These are phyloP conservation scores for Vitis riparia DNA, from an alignment of 164 flowering plant species.

Conservation along the genomic window DNA sequence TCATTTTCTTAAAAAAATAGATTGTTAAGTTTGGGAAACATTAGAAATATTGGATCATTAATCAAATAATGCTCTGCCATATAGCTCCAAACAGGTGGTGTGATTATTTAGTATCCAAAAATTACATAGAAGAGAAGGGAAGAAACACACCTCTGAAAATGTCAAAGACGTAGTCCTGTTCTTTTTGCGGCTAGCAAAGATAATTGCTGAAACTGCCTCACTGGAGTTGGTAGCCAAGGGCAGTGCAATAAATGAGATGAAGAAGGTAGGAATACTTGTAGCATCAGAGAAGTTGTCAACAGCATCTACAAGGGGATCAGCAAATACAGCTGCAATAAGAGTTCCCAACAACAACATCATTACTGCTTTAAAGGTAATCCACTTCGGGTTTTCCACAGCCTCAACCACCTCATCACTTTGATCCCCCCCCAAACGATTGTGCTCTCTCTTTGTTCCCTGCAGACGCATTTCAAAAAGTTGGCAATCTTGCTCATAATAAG, in stretches of 20 bases:
- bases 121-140: background rate
- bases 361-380: conserved; percentile 55
- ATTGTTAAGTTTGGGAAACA: too few species aligned
- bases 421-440: conserved; percentile 37
- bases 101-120: background rate
- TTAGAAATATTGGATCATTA: too few species aligned
- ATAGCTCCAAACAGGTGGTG: too few species aligned
- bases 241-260: conserved; percentile 81
- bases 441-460: conserved; percentile 61
- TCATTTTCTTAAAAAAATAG: too few species aligned
- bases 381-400: conserved; percentile 36
- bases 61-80: too few species aligned
- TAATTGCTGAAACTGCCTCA: conserved; percentile 84
- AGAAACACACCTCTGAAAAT: conserved; percentile 76
- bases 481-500: background rate
- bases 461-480: conserved; percentile 12
- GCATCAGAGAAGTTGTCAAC: conserved; percentile 80
- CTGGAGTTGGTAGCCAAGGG: conserved; percentile 95
- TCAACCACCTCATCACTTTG: conserved; percentile 57
- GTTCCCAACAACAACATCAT: conserved; percentile 64
- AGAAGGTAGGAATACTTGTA: conserved; percentile 82
- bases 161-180: conserved; percentile 73
- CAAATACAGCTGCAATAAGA: conserved; percentile 71
- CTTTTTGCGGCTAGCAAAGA: conserved; percentile 71
- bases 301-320: conserved; percentile 88